Conservation (phyloP, 345 rosid species). For the Kandelia obovata region DNA sequence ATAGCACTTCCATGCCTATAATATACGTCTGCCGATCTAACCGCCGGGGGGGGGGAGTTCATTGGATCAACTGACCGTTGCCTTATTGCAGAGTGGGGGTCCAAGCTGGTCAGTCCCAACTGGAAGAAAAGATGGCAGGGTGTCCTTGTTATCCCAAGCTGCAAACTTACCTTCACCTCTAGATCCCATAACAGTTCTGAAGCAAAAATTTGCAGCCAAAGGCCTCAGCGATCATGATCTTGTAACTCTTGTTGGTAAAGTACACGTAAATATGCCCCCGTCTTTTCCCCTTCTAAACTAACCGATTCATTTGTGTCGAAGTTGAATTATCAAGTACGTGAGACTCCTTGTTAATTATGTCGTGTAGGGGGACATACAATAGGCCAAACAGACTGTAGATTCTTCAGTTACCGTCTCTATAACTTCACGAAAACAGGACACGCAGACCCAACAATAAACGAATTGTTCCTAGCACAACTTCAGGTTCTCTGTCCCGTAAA, state of each 20-base stretch:
- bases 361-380: constrained; percentile 59
- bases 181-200: constrained; percentile 39
- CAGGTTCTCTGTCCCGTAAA: constrained; percentile 52
- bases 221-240: constrained; percentile 63
- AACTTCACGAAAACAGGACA: constrained; percentile 61
- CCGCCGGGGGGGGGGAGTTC: too few relatives aligned
- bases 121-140: constrained; percentile 70
- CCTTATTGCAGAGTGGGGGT: constrained; percentile 45
- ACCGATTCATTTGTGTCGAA: too few relatives aligned
- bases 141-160: constrained; percentile 50
- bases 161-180: constrained; percentile 58
- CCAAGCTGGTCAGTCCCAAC: constrained; percentile 74
- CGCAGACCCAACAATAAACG: constrained; percentile 63
- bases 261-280: background rate
- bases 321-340: background rate
- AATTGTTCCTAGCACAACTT: constrained; percentile 49
- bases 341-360: background rate
- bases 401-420: constrained; percentile 64
- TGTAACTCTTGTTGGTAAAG: constrained; percentile 64
- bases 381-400: constrained; percentile 65
- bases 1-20: too few relatives aligned
- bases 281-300: background rate
- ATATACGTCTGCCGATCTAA: too few relatives aligned
- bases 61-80: background rate
- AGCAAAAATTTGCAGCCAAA: constrained; percentile 58